Base-by-base conservation (phyloP, 106 monocot genomes). In the Dendrobium nobile region DNA sequence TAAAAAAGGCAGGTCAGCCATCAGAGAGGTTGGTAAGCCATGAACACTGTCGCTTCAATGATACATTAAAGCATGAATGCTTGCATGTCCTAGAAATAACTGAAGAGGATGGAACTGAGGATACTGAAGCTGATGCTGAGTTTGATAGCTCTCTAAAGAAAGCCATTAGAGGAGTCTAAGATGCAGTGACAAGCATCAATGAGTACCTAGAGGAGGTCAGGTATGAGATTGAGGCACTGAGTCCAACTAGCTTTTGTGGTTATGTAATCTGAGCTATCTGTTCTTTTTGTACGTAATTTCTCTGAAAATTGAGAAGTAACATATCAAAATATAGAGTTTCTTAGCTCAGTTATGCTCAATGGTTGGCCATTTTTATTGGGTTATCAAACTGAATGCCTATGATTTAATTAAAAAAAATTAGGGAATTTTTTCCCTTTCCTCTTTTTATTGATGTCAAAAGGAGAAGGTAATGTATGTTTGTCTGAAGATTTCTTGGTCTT, bases 141-240 rank as follows among this genome's bases (percentile, higher is more conserved):
- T 93, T 93, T 72, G 91, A 94, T 15, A 65, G 27, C 27, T 86
- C 89, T 42, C 85, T 98, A 47, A 98, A 98, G 78, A 89, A 95
- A 77, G 92, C 92, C 65, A 98, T 94, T 73, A 83, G 86, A 2
- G 92, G 92, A 1, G 87, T 95, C 51, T 95, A 98, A 80, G 88
- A 88, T 56, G 91, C 95, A 2, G 91, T 98, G 45, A 98, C 94
- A 0, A 76, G 3, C 75, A 98, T 98, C 24, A 98, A 98, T 75
- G 98, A 98, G 56, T 91, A 86, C 78, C 59, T 98, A 78, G 91
- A 95, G 77, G 98, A 95, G 80, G 92, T 98, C 37, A 31, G 84
- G n/a, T 98, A 95, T 70, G 98, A 98, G 80, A 91, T 98, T 1
- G 92, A 94, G 7, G 91, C 88, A 15, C 91, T 98, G 85, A 89